These are phyloP conservation scores for Xerocomus spinulosus DNA, from an alignment of 768 basidiomycete species.

Conservation along the genomic window DNA sequence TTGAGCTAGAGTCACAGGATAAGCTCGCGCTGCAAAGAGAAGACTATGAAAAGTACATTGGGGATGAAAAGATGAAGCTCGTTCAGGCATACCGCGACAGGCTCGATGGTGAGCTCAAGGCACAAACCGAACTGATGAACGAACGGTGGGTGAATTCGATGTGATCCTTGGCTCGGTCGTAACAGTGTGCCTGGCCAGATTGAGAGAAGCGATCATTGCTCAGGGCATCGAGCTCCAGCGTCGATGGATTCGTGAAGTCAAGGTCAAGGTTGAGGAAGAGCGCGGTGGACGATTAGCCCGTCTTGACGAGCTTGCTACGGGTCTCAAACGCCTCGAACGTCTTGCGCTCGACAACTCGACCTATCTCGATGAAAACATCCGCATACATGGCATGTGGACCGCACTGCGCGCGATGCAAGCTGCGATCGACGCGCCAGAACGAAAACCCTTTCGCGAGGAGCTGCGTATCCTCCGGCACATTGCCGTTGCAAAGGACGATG, in stretches of 20 bases:
- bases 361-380: conserved; percentile 91
- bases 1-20: conserved; percentile 83
- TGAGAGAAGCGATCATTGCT: conserved; percentile 91
- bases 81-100: conserved; percentile 80
- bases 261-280: conserved; percentile 93
- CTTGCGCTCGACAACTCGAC: conserved; percentile 86
- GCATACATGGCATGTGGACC: conserved; percentile 89
- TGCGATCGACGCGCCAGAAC: conserved; percentile 59
- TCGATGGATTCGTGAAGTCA: conserved; percentile 94
- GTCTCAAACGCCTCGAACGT: conserved; percentile 86
- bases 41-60: conserved; percentile 75
- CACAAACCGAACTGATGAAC: conserved; percentile 91
- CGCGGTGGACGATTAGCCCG: conserved; percentile 93
- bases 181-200: conserved; percentile 38
- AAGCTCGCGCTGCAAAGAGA: conserved; percentile 83
- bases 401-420: conserved; percentile 77
- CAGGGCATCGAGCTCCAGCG: conserved; percentile 98
- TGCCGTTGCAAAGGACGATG: conserved; percentile 65
- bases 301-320: conserved; percentile 87
- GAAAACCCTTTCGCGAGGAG: conserved; percentile 86
- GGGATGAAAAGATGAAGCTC: conserved; percentile 69
- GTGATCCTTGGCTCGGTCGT: neutral
- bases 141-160: conserved; percentile 71
- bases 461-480: conserved; percentile 78
- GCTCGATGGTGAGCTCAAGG: conserved; percentile 77